Evolutionary conservation across 371 early-diverging fungal genomes (phyloP).

Genomic region (Circinella minor): DNA sequence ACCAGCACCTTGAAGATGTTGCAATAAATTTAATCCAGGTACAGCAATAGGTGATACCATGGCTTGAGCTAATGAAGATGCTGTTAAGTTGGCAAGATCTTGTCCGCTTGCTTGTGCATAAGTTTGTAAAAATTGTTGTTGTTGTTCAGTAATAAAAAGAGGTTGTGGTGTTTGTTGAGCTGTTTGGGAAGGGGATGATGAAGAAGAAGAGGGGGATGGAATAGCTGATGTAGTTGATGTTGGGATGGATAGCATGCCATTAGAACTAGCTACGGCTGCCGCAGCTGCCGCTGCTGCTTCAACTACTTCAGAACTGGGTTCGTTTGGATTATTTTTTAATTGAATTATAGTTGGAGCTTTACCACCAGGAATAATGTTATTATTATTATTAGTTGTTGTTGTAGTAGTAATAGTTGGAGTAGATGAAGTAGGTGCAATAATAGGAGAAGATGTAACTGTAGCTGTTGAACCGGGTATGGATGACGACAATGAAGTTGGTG

Average conservation of each 20-base stretch:
- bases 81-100: slow-evolving; percentile 48
- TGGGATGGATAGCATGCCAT: slow-evolving; percentile 12
- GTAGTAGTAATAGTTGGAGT: slow-evolving; percentile 2
- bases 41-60: slow-evolving; percentile 58
- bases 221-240: background rate
- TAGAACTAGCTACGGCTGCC: background rate
- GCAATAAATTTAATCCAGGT: slow-evolving; percentile 39
- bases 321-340: background rate
- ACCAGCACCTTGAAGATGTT: slow-evolving; percentile 41
- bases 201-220: too few relatives aligned
- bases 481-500: too few relatives aligned
- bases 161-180: slow-evolving; percentile 10
- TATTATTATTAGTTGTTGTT: background rate
- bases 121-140: slow-evolving; percentile 40
- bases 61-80: slow-evolving; percentile 55
- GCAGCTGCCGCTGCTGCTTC: slow-evolving; percentile 25
- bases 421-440: background rate
- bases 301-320: slow-evolving; percentile 14
- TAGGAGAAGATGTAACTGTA: background rate
- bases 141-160: slow-evolving; percentile 28
- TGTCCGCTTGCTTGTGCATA: slow-evolving; percentile 53
- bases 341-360: slow-evolving; percentile 6
- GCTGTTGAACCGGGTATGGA: background rate
- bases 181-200: background rate
- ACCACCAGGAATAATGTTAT: background rate